Percentiles rank a stretch among this genome's conserved stretches.
Evolutionary conservation across 345 rosid genomes (phyloP).

Genomic region (Balakata baccata): DNA sequence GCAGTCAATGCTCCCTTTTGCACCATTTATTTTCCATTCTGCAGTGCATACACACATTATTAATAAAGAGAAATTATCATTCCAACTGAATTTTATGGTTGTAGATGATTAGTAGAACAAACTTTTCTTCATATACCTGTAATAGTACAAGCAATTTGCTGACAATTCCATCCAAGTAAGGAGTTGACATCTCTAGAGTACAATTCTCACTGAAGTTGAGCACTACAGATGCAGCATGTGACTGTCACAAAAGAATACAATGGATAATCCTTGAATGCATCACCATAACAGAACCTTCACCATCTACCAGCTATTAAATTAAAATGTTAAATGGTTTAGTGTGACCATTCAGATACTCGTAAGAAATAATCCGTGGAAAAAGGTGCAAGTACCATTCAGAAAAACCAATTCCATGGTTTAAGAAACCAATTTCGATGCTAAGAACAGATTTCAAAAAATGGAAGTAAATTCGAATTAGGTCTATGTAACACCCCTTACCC

Average conservation of each 20-base stretch:
- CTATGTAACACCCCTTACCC: too few species aligned
- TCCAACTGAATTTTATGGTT: background rate
- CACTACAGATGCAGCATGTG: slow-evolving; percentile 99
- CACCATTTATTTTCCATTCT: slow-evolving; percentile 99
- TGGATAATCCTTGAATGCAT: background rate
- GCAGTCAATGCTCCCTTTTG: slow-evolving; percentile 99
- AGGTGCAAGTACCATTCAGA: too few species aligned
- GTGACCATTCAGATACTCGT: too few species aligned
- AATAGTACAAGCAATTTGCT: slow-evolving; percentile 90
- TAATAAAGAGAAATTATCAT: background rate
- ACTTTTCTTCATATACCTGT: slow-evolving; percentile 52
- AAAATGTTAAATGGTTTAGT: background rate
- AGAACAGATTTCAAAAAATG: too few species aligned
- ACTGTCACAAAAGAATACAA: slow-evolving; percentile 44
- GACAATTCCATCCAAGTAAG: slow-evolving; percentile 86
- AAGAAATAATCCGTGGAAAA: too few species aligned
- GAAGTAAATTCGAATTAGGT: too few species aligned
- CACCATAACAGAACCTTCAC: too few species aligned
- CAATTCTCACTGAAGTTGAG: slow-evolving; percentile 98
- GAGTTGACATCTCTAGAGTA: slow-evolving; percentile 83
- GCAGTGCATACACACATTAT: slow-evolving; percentile 14
- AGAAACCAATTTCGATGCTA: too few species aligned
- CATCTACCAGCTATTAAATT: background rate
- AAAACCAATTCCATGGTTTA: too few species aligned
- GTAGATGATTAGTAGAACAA: background rate